phyloP scores from a whole-genome alignment of 2,329 filamentous ascomycete species.

The Hypoxylon sp. region DNA sequence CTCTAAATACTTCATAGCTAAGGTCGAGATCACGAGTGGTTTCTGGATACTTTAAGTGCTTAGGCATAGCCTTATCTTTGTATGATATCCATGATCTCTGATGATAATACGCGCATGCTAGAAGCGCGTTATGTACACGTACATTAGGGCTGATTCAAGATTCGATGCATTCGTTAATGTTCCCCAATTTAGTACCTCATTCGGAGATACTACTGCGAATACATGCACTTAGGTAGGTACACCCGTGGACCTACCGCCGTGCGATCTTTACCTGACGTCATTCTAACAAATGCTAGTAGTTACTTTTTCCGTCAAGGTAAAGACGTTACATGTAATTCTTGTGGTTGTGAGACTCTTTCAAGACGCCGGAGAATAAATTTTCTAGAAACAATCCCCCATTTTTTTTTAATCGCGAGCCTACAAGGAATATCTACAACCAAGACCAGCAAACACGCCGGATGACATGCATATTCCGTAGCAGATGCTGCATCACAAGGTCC shows the following conservation, averaged over 20 bases:
- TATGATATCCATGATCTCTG: too few species aligned
- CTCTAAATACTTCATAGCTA: neutral
- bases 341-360: neutral
- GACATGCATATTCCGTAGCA: conserved; percentile 29
- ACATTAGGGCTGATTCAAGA: conserved; percentile 4
- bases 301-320: neutral
- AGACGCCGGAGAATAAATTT: neutral
- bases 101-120: neutral
- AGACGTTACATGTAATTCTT: neutral
- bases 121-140: neutral
- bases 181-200: neutral
- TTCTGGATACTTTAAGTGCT: neutral
- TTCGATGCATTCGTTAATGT: conserved; percentile 1
- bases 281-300: neutral
- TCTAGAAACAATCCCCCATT: neutral
- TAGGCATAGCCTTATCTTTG: neutral
- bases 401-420: neutral
- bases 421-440: neutral
- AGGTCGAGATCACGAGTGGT: neutral
- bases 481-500: conserved; percentile 24
- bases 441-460: conserved; percentile 20
- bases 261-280: conserved; percentile 18
- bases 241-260: neutral
- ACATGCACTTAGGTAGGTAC: neutral
- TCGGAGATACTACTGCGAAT: neutral